Conservation (phyloP, 1,284 basidiomycete species). For the Boletus holoroseus region DNA sequence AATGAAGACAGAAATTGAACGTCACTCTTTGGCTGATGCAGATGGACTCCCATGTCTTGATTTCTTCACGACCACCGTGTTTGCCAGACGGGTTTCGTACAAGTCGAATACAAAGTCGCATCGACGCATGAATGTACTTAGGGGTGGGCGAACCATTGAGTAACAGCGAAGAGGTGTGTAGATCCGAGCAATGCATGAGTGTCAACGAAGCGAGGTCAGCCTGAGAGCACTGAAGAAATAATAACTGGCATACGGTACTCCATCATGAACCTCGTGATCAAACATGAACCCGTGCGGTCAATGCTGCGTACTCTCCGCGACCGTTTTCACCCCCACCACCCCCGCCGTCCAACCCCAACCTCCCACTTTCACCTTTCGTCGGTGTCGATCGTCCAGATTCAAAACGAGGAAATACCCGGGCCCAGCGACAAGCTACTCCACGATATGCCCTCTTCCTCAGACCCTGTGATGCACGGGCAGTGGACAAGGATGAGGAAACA, state of each 20-base stretch:
- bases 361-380: slow-evolving; percentile 3
- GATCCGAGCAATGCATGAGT: not conserved
- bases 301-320: not conserved
- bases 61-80: too few relatives aligned
- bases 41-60: too few relatives aligned
- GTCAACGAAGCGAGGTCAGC: not conserved
- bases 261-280: too few relatives aligned
- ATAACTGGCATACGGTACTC: not conserved
- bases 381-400: slow-evolving; percentile 23
- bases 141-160: not conserved
- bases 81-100: too few relatives aligned
- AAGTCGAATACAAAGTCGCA: too few relatives aligned
- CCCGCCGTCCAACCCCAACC: slow-evolving; percentile 17
- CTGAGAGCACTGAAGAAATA: not conserved
- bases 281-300: not conserved
- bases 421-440: not conserved
- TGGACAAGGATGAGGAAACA: not conserved
- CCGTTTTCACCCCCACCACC: slow-evolving; percentile 18
- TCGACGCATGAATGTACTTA: too few relatives aligned
- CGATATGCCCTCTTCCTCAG: not conserved
- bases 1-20: too few relatives aligned
- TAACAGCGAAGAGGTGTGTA: not conserved
- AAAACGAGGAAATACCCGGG: not conserved
- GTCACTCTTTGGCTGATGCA: too few relatives aligned
- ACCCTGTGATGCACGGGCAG: not conserved